phyloP scores from a whole-genome alignment of 805 yeast species.

The Saccharomycopsis vini region DNA sequence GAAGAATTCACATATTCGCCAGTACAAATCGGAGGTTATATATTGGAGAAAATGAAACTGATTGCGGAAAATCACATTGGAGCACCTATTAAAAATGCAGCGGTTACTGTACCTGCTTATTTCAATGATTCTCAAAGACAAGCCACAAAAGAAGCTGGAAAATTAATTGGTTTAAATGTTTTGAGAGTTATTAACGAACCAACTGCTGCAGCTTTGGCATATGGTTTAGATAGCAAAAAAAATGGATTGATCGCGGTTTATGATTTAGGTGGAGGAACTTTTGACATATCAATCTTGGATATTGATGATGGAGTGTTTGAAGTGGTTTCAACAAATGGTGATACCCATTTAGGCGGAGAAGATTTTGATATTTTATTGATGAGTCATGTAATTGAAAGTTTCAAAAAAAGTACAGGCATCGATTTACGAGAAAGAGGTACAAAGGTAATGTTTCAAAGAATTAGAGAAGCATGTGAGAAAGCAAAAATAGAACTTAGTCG shows the following conservation, averaged over 20 bases:
- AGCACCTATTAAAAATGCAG: slow-evolving; percentile 54
- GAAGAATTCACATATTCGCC: slow-evolving; percentile 48
- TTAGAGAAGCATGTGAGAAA: slow-evolving; percentile 71
- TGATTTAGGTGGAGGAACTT: slow-evolving; percentile 82
- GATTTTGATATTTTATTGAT: slow-evolving; percentile 67
- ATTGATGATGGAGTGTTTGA: slow-evolving; percentile 77
- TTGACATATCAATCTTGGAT: slow-evolving; percentile 70
- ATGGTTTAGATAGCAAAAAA: slow-evolving; percentile 51
- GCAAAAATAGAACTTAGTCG: slow-evolving; percentile 71
- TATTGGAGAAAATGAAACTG: slow-evolving; percentile 55
- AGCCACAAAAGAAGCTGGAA: slow-evolving; percentile 76
- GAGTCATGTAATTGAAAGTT: slow-evolving; percentile 46
- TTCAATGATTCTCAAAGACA: slow-evolving; percentile 77
- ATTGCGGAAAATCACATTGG: slow-evolving; percentile 54
- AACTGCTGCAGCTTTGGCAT: slow-evolving; percentile 79
- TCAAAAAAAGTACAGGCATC: slow-evolving; percentile 45
- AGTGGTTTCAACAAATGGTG: slow-evolving; percentile 76
- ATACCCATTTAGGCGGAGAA: slow-evolving; percentile 81
- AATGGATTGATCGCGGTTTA: slow-evolving; percentile 40
- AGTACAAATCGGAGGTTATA: slow-evolving; percentile 59
- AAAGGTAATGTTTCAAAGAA: slow-evolving; percentile 56
- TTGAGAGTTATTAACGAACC: slow-evolving; percentile 76
- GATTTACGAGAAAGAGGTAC: slow-evolving; percentile 39
- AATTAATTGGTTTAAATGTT: slow-evolving; percentile 65
- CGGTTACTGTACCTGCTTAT: slow-evolving; percentile 78